These are phyloP conservation scores for Rhodotorula glutinis DNA, from an alignment of 1,284 basidiomycete species.

Conservation along the genomic window DNA sequence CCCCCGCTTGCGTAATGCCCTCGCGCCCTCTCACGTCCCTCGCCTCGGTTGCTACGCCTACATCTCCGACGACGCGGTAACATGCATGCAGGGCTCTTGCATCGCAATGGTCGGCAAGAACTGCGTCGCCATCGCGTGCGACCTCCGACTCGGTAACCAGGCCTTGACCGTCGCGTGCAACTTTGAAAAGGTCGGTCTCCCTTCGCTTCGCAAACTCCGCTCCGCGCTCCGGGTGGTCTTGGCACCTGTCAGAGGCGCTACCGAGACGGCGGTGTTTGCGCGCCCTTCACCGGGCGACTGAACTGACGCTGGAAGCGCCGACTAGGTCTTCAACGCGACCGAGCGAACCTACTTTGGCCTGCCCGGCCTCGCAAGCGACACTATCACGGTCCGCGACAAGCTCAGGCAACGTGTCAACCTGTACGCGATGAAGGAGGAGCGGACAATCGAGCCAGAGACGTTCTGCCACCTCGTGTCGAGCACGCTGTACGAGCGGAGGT, in stretches of 20 bases:
- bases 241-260: too few relatives aligned
- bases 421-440: constrained; percentile 99
- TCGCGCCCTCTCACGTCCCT: neutral
- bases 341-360: constrained; percentile 91
- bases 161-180: constrained; percentile 83
- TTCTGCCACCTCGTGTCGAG: constrained; percentile 95
- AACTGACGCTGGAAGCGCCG: neutral
- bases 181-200: constrained; percentile 76
- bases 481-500: constrained; percentile 90
- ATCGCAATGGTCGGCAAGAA: constrained; percentile 99
- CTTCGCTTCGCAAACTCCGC: too few relatives aligned
- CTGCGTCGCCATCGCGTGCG: constrained; percentile 97
- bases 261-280: neutral
- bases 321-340: constrained; percentile 86
- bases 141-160: constrained; percentile 88
- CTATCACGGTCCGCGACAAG: constrained; percentile 85
- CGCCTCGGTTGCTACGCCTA: too few relatives aligned
- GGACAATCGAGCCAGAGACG: constrained; percentile 92
- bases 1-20: constrained; percentile 18
- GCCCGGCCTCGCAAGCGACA: constrained; percentile 89
- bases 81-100: constrained; percentile 66
- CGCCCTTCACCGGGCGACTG: neutral
- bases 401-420: constrained; percentile 95
- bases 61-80: neutral
- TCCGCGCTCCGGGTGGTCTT: too few relatives aligned